Evolutionary conservation across 306 rosid genomes (phyloP).

Genomic region (Lupinus albus): DNA sequence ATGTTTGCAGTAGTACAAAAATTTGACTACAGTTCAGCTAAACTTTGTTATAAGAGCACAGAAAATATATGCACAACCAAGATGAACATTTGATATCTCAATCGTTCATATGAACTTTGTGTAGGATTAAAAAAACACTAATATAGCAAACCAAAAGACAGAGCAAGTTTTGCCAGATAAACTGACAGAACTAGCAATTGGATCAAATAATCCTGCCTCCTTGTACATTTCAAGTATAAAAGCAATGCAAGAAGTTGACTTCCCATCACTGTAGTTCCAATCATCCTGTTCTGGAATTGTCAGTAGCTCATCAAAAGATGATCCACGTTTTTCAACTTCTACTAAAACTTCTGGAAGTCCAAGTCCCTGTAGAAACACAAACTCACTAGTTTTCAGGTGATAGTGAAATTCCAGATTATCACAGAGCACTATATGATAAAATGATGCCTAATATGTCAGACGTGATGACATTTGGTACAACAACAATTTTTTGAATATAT

Average conservation of each 20-base stretch:
- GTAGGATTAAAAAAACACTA: conserved; percentile 10
- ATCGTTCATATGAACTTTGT: neutral
- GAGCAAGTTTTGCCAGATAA: conserved; percentile 26
- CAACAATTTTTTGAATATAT: neutral
- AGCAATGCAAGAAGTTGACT: conserved; percentile 89
- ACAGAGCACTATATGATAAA: conserved; percentile 14
- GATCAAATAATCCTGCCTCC: conserved; percentile 88
- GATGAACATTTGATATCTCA: conserved; percentile 9
- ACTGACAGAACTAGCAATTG: conserved; percentile 78
- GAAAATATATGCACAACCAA: neutral
- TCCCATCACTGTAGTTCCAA: conserved; percentile 90
- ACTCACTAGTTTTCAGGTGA: conserved; percentile 27
- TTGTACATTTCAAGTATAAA: conserved; percentile 91
- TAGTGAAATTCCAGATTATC: conserved; percentile 16
- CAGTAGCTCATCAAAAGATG: conserved; percentile 82
- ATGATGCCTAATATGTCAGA: conserved; percentile 1
- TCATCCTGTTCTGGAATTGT: conserved; percentile 90
- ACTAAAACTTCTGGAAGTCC: conserved; percentile 80
- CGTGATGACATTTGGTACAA: neutral
- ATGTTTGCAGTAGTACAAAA: neutral
- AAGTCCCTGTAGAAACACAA: conserved; percentile 66
- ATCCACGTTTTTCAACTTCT: conserved; percentile 83
- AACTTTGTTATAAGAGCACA: neutral
- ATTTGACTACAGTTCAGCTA: neutral
- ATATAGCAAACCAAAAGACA: conserved; percentile 21